These are phyloP conservation scores for Trametes sp. DNA, from an alignment of 1,284 basidiomycete species.

Conservation along the genomic window DNA sequence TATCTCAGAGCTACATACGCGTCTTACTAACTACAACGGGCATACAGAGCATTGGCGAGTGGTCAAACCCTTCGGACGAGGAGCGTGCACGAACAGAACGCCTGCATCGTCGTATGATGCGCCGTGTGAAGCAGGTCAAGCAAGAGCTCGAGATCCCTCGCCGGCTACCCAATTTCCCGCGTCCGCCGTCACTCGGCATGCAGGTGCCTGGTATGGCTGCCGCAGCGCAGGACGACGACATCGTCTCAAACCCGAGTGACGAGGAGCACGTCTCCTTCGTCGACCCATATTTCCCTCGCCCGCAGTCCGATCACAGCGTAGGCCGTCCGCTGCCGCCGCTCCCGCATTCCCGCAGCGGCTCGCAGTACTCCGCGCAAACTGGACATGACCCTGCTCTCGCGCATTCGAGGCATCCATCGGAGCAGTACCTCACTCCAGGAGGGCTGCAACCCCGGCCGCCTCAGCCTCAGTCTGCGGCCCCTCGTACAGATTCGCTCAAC, in stretches of 20 bases:
- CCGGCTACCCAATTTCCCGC: slow-evolving; percentile 79
- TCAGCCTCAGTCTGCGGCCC: slow-evolving; percentile 30
- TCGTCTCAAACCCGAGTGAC: slow-evolving; percentile 85
- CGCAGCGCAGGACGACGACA: slow-evolving; percentile 59
- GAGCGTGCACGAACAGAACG: slow-evolving; percentile 76
- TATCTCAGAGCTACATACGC: slow-evolving; percentile 13
- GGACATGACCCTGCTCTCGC: slow-evolving; percentile 65
- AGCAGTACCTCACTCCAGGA: slow-evolving; percentile 39
- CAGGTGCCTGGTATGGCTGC: slow-evolving; percentile 16
- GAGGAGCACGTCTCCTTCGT: slow-evolving; percentile 61
- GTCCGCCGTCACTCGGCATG: slow-evolving; percentile 57
- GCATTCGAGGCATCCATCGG: slow-evolving; percentile 66
- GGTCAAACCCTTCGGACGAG: slow-evolving; percentile 89
- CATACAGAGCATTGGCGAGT: slow-evolving; percentile 79
- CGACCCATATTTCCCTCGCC: slow-evolving; percentile 33
- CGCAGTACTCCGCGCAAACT: slow-evolving; percentile 59
- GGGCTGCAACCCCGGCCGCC: slow-evolving; percentile 35
- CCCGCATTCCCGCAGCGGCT: slow-evolving; percentile 69
- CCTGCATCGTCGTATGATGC: slow-evolving; percentile 63
- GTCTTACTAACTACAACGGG: neutral
- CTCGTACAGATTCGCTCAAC: slow-evolving; percentile 60
- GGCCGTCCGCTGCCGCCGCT: slow-evolving; percentile 63
- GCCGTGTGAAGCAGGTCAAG: slow-evolving; percentile 48
- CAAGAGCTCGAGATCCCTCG: slow-evolving; percentile 62
- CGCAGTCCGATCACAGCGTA: slow-evolving; percentile 33